These are phyloP conservation scores for Anthracocystis setariae DNA, from an alignment of 1,284 basidiomycete genomes.

Conservation along the genomic window DNA sequence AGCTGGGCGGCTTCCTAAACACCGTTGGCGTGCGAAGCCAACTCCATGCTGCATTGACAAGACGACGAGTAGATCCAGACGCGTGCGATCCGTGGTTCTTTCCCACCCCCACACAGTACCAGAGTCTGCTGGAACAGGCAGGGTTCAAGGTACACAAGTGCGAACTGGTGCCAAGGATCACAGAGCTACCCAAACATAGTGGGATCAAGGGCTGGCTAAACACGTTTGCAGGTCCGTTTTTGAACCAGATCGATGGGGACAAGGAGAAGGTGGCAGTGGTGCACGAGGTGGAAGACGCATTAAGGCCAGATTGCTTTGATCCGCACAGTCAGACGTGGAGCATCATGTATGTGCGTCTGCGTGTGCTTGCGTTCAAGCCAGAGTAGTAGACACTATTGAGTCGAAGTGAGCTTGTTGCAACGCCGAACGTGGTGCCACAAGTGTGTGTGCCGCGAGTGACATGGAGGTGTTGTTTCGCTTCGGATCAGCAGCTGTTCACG, in stretches of 20 bases:
- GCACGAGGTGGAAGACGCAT: conserved; percentile 17
- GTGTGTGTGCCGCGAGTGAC: too few species aligned
- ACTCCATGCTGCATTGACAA: conserved; percentile 14
- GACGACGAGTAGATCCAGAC: conserved; percentile 13
- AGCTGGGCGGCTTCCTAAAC: conserved; percentile 41
- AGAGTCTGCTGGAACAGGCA: conserved; percentile 6
- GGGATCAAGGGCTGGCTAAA: conserved; percentile 37
- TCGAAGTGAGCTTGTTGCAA: neutral
- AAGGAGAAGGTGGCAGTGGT: conserved; percentile 20
- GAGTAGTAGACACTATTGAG: neutral
- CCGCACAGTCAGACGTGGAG: conserved; percentile 12
- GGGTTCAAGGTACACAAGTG: conserved; percentile 33
- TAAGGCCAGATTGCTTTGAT: conserved; percentile 31
- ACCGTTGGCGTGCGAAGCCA: conserved; percentile 28
- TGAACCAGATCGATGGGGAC: conserved; percentile 20
- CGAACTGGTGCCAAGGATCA: conserved; percentile 32
- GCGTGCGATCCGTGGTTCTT: conserved; percentile 43
- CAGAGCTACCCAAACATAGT: conserved; percentile 15
- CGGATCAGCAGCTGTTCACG: too few species aligned
- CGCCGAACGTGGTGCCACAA: too few species aligned
- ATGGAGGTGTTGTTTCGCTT: too few species aligned
- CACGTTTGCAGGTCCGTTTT: conserved; percentile 38
- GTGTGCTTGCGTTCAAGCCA: conserved; percentile 28
- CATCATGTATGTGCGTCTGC: conserved; percentile 43
- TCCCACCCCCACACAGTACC: conserved; percentile 22